These are phyloP conservation scores for Elsinoe fawcettii DNA, from an alignment of 2,329 filamentous ascomycete species.

Conservation along the genomic window DNA sequence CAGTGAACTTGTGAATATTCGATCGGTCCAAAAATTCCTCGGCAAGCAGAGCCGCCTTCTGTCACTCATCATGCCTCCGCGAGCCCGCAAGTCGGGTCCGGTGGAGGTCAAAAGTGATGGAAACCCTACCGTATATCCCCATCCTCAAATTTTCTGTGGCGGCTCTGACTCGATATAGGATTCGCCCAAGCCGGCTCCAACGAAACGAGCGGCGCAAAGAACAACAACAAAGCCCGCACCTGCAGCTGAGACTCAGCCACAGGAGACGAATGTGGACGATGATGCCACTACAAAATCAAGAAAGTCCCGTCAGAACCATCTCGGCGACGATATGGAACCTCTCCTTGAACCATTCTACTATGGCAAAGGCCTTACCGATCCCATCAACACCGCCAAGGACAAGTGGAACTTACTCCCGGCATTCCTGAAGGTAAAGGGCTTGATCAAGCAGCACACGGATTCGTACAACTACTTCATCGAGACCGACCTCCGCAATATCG, in stretches of 20 bases:
- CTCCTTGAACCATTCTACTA: conserved; percentile 64
- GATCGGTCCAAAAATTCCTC: no score
- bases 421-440: conserved; percentile 95
- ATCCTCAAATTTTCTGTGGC: not conserved
- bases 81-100: conserved; percentile 26
- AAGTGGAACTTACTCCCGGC: conserved; percentile 96
- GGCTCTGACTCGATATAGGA: conserved; percentile 1
- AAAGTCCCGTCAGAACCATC: conserved; percentile 16
- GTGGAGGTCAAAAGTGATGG: conserved; percentile 23
- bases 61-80: conserved; percentile 25
- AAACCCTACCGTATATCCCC: conserved; percentile 18
- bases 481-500: conserved; percentile 92
- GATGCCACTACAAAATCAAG: not conserved
- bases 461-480: conserved; percentile 99
- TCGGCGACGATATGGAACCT: conserved; percentile 38
- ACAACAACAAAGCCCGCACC: conserved; percentile 9
- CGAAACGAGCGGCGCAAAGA: conserved; percentile 16
- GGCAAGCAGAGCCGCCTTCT: no score
- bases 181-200: conserved; percentile 6
- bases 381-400: conserved; percentile 64
- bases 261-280: not conserved
- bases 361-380: conserved; percentile 58
- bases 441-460: conserved; percentile 96
- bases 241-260: not conserved
- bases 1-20: no score